A percentile compares a stretch with the other conserved stretches of the same genome.
Evolutionary conservation across 495 filamentous ascomycete genomes (phyloP).

Genomic region (Niebla homalea): DNA sequence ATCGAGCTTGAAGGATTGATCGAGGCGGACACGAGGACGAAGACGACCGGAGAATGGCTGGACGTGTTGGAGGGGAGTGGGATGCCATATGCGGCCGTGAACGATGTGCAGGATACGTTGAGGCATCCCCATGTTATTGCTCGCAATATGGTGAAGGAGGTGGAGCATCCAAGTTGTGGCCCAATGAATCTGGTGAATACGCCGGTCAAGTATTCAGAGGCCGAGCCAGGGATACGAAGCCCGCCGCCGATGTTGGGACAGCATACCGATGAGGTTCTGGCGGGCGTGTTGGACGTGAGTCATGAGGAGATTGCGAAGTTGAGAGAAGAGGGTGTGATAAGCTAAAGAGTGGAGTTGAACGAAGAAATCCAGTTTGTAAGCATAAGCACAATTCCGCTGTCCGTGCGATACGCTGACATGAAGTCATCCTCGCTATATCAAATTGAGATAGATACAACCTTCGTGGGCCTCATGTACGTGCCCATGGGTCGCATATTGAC

Average conservation of each 20-base stretch:
- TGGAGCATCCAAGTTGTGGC: constrained; percentile 73
- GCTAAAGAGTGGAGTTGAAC: background rate
- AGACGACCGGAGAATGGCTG: constrained; percentile 84
- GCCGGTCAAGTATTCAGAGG: constrained; percentile 88
- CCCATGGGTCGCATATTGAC: no score
- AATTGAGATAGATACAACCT: no score
- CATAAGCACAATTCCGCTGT: background rate
- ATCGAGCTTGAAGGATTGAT: constrained; percentile 63
- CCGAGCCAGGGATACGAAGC: constrained; percentile 59
- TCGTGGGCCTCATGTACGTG: no score
- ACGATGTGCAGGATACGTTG: constrained; percentile 75
- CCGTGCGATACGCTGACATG: no score
- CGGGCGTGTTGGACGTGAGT: constrained; percentile 49
- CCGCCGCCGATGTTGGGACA: constrained; percentile 80
- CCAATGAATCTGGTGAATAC: constrained; percentile 83
- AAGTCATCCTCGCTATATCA: no score
- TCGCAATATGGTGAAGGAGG: constrained; percentile 73
- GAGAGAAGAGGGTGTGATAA: constrained; percentile 47
- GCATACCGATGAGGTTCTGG: constrained; percentile 79
- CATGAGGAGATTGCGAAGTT: constrained; percentile 47
- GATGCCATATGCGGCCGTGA: constrained; percentile 90
- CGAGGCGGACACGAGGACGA: constrained; percentile 55
- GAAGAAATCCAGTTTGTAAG: background rate
- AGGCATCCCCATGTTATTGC: constrained; percentile 78
- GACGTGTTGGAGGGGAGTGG: constrained; percentile 76